Evolutionary conservation across 257 asterid genomes (phyloP).

Genomic region (Solanum verrucosum): DNA sequence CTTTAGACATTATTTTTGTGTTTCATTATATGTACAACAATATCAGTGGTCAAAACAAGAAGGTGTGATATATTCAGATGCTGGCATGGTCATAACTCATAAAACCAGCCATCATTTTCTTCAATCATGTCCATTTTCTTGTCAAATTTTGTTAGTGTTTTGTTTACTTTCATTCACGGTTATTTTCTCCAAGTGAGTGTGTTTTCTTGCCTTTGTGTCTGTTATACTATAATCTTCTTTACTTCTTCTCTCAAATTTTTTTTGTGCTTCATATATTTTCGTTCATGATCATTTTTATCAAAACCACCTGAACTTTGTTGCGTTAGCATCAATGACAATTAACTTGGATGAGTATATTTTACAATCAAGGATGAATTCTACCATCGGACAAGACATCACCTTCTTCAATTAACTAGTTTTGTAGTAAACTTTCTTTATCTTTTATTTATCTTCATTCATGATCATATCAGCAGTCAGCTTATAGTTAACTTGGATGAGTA

Average conservation of each 20-base stretch:
- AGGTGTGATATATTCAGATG: background rate
- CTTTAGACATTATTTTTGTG: background rate
- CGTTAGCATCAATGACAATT: background rate
- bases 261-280: background rate
- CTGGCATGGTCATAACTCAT: background rate
- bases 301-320: background rate
- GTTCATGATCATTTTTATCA: background rate
- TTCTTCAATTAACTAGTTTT: background rate
- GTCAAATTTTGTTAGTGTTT: background rate
- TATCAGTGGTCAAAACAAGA: background rate
- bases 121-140: background rate
- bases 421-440: background rate
- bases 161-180: background rate
- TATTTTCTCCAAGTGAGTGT: background rate
- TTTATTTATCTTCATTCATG: background rate
- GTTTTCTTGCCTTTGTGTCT: background rate
- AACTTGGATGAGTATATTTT: background rate
- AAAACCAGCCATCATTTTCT: background rate
- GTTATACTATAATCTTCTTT: background rate
- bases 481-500: background rate
- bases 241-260: background rate
- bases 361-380: background rate
- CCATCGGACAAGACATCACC: background rate
- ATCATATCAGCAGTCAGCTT: background rate
- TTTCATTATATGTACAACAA: background rate